These are phyloP conservation scores for Hibiscus tridactylites DNA, from an alignment of 345 rosid genomes.

Conservation along the genomic window DNA sequence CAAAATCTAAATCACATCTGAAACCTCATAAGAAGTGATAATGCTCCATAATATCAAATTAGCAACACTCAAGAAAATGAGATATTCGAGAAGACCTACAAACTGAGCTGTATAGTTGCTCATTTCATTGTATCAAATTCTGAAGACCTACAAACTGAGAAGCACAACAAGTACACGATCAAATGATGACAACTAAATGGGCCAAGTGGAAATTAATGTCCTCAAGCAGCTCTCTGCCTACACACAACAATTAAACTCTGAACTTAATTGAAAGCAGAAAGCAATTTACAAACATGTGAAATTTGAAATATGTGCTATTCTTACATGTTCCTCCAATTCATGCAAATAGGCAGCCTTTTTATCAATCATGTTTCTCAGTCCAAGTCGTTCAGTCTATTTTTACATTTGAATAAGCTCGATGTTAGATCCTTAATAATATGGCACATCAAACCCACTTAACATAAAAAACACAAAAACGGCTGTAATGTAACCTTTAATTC, in stretches of 20 bases:
- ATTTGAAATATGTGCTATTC: slow-evolving; percentile 8
- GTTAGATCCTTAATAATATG: slow-evolving; percentile 11
- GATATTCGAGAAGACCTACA: too few species aligned
- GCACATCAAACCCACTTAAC: slow-evolving; percentile 5
- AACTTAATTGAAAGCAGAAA: background rate
- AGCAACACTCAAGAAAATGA: too few species aligned
- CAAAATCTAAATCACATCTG: too few species aligned
- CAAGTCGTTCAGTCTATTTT: slow-evolving; percentile 61
- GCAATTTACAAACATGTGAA: background rate
- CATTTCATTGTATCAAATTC: slow-evolving; percentile 76
- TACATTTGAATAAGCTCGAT: slow-evolving; percentile 11
- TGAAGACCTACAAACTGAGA: slow-evolving; percentile 76
- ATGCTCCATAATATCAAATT: too few species aligned
- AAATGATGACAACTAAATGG: too few species aligned
- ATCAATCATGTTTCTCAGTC: slow-evolving; percentile 66
- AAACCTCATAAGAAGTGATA: too few species aligned
- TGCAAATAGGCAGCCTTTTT: slow-evolving; percentile 82
- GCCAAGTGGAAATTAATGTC: too few species aligned
- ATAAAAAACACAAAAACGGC: background rate
- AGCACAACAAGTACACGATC: slow-evolving; percentile 13
- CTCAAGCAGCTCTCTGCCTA: too few species aligned
- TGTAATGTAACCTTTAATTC: slow-evolving; percentile 69
- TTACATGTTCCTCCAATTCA: slow-evolving; percentile 96
- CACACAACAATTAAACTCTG: too few species aligned
- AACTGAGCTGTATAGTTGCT: slow-evolving; percentile 64